Base-by-base conservation (phyloP, 805 yeast genomes). In the Wickerhamomyces rabaulensis region DNA sequence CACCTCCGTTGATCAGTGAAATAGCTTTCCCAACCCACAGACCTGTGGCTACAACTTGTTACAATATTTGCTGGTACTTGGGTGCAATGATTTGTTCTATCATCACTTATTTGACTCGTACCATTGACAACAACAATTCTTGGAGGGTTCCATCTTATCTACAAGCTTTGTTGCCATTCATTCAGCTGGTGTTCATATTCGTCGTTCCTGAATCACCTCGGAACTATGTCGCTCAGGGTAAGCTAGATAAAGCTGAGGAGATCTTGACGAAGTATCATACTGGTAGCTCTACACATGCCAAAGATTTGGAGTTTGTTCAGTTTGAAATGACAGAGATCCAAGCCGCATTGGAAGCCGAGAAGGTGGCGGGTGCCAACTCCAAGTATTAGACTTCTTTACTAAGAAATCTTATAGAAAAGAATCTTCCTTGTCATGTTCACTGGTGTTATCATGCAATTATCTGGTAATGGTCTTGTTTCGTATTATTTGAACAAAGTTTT, bases 61-160 rank as follows among this genome's bases (percentile, higher is more conserved):
- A 70, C 61, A 78, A 77, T 58, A 67, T 71, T 27, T 68, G 71
- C 49, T 75, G 78, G 79, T 75, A 73, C 52, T 53, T 74, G 33
- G 82, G 82, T 39, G 78, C 79, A 7, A 66, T 78, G 2, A 73
- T 68, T 48, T 79, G 79, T 54, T 42, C 56, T 6, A 40, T 47
- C 13, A 50, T 53, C 26, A 47, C 57, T 19, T 55, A 55, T 27
- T 41, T 44, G 39, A 65, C 77, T 7, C 62, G 62, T 52, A 51
- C 45, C 40, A 37, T 61, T 6, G 41, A 39, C 8, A 48, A 51
- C 39, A 55, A 63, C 25, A 69, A 70, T 65, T 63, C 70, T 29
- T 79, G 83, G 83, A 74, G 78, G 62, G 65, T 78, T 42, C 84
- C 84, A 20, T 67, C 79, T 5, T 67, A 66, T 41, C 50, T 79